Evolutionary conservation across 129 eudicot genomes (phyloP).

Genomic region (Deinandra increscens): DNA sequence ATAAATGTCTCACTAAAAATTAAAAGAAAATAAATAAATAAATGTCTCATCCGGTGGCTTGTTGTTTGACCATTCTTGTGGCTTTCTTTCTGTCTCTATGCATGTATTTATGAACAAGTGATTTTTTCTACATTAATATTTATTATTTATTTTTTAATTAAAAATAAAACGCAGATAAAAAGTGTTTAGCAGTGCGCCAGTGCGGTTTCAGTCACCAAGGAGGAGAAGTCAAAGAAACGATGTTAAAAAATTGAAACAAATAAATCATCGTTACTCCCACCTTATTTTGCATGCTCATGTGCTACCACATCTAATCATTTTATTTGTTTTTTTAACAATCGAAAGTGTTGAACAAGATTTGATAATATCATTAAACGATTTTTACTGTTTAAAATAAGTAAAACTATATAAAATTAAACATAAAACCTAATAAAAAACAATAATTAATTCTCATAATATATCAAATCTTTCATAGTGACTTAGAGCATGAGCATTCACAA

Average conservation of each 20-base stretch:
- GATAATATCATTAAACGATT: too few species aligned
- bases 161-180: background rate
- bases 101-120: background rate
- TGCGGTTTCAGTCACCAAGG: conserved; percentile 11
- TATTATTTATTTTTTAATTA: background rate
- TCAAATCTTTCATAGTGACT: too few species aligned
- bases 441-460: too few species aligned
- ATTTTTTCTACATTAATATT: background rate
- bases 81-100: background rate
- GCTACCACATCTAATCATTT: background rate
- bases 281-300: conserved; percentile 14
- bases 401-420: too few species aligned
- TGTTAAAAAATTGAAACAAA: conserved; percentile 7
- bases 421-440: too few species aligned
- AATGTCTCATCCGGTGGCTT: background rate
- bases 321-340: too few species aligned
- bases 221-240: conserved; percentile 20
- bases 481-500: too few species aligned
- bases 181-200: background rate
- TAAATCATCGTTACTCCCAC: conserved; percentile 16
- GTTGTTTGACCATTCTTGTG: conserved; percentile 11
- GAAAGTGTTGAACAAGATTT: too few species aligned
- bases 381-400: too few species aligned
- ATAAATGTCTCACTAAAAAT: background rate
- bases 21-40: background rate